Evolutionary conservation across 2,329 filamentous ascomycete genomes (phyloP), one percentile per base, ranked within the genome.

Genomic region (Hortaea werneckii): DNA sequence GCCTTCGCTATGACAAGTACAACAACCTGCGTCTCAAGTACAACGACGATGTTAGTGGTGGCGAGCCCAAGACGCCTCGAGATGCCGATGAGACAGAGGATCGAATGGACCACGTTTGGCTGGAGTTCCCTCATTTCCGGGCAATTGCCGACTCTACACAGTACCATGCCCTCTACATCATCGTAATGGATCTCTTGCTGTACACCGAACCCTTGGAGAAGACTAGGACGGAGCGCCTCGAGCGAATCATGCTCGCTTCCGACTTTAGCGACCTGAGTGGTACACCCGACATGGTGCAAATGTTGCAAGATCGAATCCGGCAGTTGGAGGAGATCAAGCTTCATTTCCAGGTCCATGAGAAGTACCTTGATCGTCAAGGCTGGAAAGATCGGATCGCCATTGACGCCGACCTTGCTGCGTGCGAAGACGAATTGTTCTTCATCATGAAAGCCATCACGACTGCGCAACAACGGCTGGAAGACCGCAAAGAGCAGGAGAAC

Each of bases 391-490:
- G 88, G 30, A 74, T 95, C 48, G 71, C 82, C n/a, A 76, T 99
- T 38, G 92, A 98, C 61, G 83, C 85, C 43, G 92, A 98, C 61
- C 72, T 98, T 42, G 79, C 87, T 7, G 80, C 80, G 13, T 95
- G 87, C 59, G 92, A 96, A 64, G 92, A 98, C 58, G 94, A 99
- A 65, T 69, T 99, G 6, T 99, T 98, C 74, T 98, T 98, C 69
- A 85, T 98, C 73, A 96, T 98, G 92, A 96, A 98, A 60, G 94
- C 92, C 35, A 98, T 98, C 62, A 98, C 92, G 1, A 94, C 88
- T 2, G 94, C 90, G 5, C 92, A 98, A 66, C 77, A 88, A 49
- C 92, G 89, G 62, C 82, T 80, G 52, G 80, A 84, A 43, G 87
- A 94, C 49, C 78, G 77, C 40, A 65, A 70, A 44, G 73, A 79